Evolutionary conservation across 345 rosid genomes (phyloP), one percentile per base, ranked within the genome.

Genomic region (Viola odorata): DNA sequence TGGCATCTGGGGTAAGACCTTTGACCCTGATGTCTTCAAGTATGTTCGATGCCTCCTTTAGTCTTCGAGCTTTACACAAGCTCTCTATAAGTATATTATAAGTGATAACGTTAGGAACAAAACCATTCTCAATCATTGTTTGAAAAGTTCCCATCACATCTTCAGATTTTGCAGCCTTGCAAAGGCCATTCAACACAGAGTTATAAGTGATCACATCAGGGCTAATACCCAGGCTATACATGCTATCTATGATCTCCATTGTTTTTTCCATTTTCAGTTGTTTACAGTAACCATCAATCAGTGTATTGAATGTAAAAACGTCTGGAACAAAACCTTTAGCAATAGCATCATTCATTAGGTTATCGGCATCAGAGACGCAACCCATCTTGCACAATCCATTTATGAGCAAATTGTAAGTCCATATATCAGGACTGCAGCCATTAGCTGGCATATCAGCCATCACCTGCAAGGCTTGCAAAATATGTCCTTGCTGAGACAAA

Each of bases 371-470:
- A 65, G 87, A 76, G 63, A 88, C 77, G 36, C 94, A 85, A 9
- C 96, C 96, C 87, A 94, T 83, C 80, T 90, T 94, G 77, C 96
- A 86, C 44, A 94, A 76, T 53, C 96, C 97, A 62, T 88, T 86
- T 36, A 90, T 74, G 15, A 94, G 74, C 56, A 87, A 72, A 73
- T 94, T 90, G 67, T 87, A 94, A 61, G 96, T 88, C 81, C 90
- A 86, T 36, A 90, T 77, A 60, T 88, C 75, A 0, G 96, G 95
- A 56, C 67, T 61, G 65, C 81, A 78, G 67, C 87, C 90, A 52
- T 79, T 74, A 67, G 76, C 77, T 42, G 81, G 66, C 91, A 94
- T 88, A 67, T 86, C 85, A 58, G 73, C 76, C 80, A 84, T 81
- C 60, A 94, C 45, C 69, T 79, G 82, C 79, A 82, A 71, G 55